These are phyloP conservation scores for Termitomyces sp. DNA, from an alignment of 768 basidiomycete species.

Conservation along the genomic window DNA sequence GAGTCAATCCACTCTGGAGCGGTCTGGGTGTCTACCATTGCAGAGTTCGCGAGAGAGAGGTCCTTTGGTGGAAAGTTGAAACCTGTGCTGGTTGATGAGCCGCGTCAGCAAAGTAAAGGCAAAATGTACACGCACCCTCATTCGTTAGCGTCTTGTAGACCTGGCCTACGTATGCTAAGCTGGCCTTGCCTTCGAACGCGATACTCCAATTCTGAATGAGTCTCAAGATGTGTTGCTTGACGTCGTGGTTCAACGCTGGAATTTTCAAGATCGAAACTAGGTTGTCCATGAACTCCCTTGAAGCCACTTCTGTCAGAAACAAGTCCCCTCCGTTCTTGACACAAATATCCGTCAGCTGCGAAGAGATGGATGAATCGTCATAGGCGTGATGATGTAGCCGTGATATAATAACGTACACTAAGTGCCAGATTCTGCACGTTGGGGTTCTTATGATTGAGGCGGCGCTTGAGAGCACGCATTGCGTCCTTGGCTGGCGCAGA, in stretches of 20 bases:
- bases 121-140: slow-evolving; percentile 52
- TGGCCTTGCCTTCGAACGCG: slow-evolving; percentile 78
- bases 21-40: slow-evolving; percentile 86
- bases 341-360: slow-evolving; percentile 81
- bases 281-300: slow-evolving; percentile 92
- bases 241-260: slow-evolving; percentile 70
- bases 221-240: slow-evolving; percentile 72
- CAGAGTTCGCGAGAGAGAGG: slow-evolving; percentile 58
- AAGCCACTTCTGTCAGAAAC: slow-evolving; percentile 79
- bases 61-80: slow-evolving; percentile 83
- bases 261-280: slow-evolving; percentile 84
- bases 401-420: slow-evolving; percentile 46
- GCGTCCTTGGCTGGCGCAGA: slow-evolving; percentile 79
- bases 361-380: not conserved
- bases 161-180: slow-evolving; percentile 69
- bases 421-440: slow-evolving; percentile 91
- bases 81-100: slow-evolving; percentile 34
- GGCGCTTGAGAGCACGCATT: slow-evolving; percentile 81
- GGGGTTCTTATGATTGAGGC: slow-evolving; percentile 91
- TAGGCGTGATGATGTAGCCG: not conserved
- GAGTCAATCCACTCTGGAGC: slow-evolving; percentile 98
- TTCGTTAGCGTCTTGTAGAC: slow-evolving; percentile 70
- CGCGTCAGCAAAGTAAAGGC: not conserved
- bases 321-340: slow-evolving; percentile 97
- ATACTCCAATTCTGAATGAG: slow-evolving; percentile 92